Conservation (phyloP, 345 rosid species). For the Geranium rotundifolium region DNA sequence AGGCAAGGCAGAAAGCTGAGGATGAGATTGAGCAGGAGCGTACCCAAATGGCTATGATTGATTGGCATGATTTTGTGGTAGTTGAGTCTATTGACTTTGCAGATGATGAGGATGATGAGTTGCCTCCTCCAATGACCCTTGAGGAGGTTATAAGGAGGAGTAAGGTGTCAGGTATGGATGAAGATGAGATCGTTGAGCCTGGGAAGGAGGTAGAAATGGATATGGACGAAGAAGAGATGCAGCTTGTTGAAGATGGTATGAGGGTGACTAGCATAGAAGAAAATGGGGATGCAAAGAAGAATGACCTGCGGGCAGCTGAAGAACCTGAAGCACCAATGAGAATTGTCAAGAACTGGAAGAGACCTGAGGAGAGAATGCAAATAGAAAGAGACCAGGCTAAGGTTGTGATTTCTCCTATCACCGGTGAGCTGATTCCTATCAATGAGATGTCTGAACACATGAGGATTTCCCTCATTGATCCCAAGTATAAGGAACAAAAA, state of each 20-base stretch:
- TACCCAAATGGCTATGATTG: conserved; percentile 82
- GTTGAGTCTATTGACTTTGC: conserved; percentile 77
- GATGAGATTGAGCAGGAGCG: conserved; percentile 86
- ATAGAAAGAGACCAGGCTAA: conserved; percentile 73
- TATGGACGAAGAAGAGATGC: conserved; percentile 88
- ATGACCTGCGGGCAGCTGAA: conserved; percentile 21
- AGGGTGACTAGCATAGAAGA: conserved; percentile 55
- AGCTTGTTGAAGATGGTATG: conserved; percentile 88
- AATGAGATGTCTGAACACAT: conserved; percentile 93
- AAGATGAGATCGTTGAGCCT: conserved; percentile 64
- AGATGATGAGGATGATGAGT: conserved; percentile 82
- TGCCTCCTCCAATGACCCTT: conserved; percentile 78
- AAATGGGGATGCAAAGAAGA: conserved; percentile 29
- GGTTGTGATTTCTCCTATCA: conserved; percentile 74
- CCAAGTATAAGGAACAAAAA: conserved; percentile 88
- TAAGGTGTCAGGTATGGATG: conserved; percentile 53
- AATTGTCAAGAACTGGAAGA: conserved; percentile 87
- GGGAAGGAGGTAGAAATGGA: conserved; percentile 91
- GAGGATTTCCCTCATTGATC: conserved; percentile 82
- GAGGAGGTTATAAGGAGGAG: conserved; percentile 80
- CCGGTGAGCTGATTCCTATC: conserved; percentile 79
- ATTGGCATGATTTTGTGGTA: conserved; percentile 88
- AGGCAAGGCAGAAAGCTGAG: conserved; percentile 73
- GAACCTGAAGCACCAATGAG: conserved; percentile 79
- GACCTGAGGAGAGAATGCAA: conserved; percentile 81